A percentile compares a stretch with the other conserved stretches of the same genome.
These are phyloP conservation scores for Trametes polyzona DNA, from an alignment of 1,284 basidiomycete genomes.

Conservation along the genomic window DNA sequence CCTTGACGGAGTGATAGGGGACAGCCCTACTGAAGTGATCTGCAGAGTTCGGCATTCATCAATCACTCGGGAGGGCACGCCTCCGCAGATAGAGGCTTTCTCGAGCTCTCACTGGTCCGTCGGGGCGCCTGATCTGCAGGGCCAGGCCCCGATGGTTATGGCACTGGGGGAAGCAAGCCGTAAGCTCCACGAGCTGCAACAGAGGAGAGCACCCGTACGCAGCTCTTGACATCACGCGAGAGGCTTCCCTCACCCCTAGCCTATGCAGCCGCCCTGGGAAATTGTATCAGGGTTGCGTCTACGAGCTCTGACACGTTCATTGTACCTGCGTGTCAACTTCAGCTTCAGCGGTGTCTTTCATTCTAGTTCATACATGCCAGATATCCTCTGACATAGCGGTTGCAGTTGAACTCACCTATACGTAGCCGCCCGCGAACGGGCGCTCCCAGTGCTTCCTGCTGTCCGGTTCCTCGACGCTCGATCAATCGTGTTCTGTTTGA, in stretches of 20 bases:
- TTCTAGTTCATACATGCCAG: neutral
- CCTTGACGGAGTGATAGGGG: conserved; percentile 6
- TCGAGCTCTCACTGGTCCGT: conserved; percentile 2
- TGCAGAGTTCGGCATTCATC: conserved; percentile 21
- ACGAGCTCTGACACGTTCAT: neutral
- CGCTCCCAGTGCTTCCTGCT: neutral
- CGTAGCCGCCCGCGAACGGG: neutral
- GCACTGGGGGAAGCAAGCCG: neutral
- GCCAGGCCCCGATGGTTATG: conserved; percentile 1
- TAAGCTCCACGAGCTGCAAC: neutral
- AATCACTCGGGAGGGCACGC: conserved; percentile 13
- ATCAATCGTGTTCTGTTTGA: conserved; percentile 5
- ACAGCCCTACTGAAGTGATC: conserved; percentile 25
- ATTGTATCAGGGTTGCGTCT: neutral
- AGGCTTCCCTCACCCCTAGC: neutral
- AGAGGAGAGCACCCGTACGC: neutral
- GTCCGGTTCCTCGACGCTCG: conserved; percentile 1
- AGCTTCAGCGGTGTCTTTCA: neutral
- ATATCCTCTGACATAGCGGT: neutral
- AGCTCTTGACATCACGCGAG: conserved; percentile 3
- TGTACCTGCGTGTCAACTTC: neutral
- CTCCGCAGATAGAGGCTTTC: neutral
- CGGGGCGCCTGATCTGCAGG: conserved; percentile 16
- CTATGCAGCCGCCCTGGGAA: neutral
- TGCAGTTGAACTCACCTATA: neutral